Conservation (phyloP, 1,139 yeast genomes). For the Yarrowia galli region DNA sequence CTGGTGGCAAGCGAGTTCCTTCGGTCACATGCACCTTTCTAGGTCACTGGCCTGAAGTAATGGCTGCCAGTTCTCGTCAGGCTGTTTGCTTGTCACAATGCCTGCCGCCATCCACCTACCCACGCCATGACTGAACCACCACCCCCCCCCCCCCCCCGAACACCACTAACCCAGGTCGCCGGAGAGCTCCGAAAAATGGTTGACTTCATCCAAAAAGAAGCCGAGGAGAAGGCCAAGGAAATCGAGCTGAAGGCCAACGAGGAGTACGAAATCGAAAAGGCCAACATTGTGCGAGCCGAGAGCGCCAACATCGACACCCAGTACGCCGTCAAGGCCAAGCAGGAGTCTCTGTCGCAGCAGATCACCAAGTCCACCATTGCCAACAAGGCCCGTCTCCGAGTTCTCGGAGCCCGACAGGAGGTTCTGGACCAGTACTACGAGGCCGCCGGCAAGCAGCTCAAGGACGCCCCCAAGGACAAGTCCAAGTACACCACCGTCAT, state of each 20-base stretch:
- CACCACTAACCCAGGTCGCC: slow-evolving; percentile 64
- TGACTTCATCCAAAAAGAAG: slow-evolving; percentile 98
- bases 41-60: too few relatives aligned
- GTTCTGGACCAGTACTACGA: slow-evolving; percentile 77
- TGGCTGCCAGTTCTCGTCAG: too few relatives aligned
- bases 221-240: slow-evolving; percentile 98
- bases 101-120: too few relatives aligned
- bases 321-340: slow-evolving; percentile 85
- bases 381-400: slow-evolving; percentile 91
- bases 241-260: slow-evolving; percentile 95
- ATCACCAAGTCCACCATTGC: slow-evolving; percentile 94
- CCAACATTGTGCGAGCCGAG: slow-evolving; percentile 90
- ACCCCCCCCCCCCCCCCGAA: too few relatives aligned
- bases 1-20: too few relatives aligned
- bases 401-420: slow-evolving; percentile 84
- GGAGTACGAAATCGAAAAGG: slow-evolving; percentile 97
- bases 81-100: too few relatives aligned
- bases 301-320: slow-evolving; percentile 83
- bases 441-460: slow-evolving; percentile 69
- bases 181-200: slow-evolving; percentile 98
- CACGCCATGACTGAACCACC: too few relatives aligned
- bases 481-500: slow-evolving; percentile 72
- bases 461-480: slow-evolving; percentile 60
- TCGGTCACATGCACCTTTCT: too few relatives aligned
- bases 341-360: slow-evolving; percentile 91